A percentile compares a stretch with the other conserved stretches of the same genome.
phyloP scores from a whole-genome alignment of 2,329 filamentous ascomycete genomes.

The Colletotrichum viniferum region DNA sequence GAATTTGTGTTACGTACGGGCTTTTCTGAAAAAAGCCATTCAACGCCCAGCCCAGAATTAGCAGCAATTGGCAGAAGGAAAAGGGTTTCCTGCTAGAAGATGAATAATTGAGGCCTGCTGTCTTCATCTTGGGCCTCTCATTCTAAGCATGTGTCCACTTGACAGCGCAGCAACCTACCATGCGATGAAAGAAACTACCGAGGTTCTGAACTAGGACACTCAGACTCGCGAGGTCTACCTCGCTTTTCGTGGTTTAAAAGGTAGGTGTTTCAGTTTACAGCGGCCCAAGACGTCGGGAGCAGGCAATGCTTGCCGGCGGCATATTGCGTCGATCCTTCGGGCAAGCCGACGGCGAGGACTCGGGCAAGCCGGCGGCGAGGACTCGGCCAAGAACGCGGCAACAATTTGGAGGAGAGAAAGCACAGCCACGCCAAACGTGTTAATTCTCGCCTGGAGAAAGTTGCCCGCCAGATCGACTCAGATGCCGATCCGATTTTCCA shows the following conservation, averaged over 20 bases:
- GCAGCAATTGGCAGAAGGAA: neutral
- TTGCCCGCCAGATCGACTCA: neutral
- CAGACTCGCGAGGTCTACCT: neutral
- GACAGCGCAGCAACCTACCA: neutral
- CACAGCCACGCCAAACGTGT: neutral
- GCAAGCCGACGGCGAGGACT: neutral
- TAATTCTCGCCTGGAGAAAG: accelerated
- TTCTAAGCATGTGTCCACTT: neutral
- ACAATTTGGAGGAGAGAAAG: accelerated
- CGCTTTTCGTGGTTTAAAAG: neutral
- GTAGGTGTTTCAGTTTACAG: neutral
- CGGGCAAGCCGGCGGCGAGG: neutral
- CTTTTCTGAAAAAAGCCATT: neutral
- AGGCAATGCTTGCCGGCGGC: neutral
- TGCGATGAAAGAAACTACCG: neutral
- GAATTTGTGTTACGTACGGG: neutral
- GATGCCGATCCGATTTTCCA: neutral
- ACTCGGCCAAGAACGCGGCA: neutral
- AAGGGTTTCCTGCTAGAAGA: neutral
- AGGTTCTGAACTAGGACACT: neutral
- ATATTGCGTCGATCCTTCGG: neutral
- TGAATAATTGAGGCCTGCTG: neutral
- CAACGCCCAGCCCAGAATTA: neutral
- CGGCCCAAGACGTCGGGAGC: neutral
- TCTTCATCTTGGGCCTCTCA: neutral